These are phyloP conservation scores for Curvularia spicifera DNA, from an alignment of 2,329 filamentous ascomycete genomes.

Conservation along the genomic window DNA sequence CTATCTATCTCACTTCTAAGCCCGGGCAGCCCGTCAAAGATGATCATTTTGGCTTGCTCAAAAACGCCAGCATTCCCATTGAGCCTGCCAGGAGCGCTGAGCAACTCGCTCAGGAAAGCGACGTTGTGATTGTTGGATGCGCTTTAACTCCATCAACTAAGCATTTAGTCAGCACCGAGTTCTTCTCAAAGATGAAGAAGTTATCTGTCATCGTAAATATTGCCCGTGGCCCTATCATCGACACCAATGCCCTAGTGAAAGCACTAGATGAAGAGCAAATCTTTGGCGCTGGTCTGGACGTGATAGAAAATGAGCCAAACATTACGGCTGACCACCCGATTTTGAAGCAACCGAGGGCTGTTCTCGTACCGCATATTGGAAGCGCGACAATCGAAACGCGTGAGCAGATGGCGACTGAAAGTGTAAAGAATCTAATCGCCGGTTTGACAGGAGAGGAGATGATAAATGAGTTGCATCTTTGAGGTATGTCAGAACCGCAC, in stretches of 20 bases:
- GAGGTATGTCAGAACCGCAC: neutral
- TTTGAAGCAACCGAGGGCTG: slow-evolving; percentile 56
- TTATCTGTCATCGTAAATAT: slow-evolving; percentile 64
- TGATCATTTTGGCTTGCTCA: slow-evolving; percentile 33
- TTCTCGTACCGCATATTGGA: slow-evolving; percentile 65
- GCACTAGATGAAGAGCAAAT: slow-evolving; percentile 60
- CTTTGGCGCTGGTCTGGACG: slow-evolving; percentile 61
- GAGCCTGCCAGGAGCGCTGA: slow-evolving; percentile 27
- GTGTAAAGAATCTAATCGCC: slow-evolving; percentile 60
- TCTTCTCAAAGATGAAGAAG: slow-evolving; percentile 59
- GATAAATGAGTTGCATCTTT: slow-evolving; percentile 40
- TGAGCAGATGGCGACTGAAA: slow-evolving; percentile 63
- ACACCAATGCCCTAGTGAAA: slow-evolving; percentile 60
- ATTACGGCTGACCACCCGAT: slow-evolving; percentile 56
- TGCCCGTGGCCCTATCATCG: slow-evolving; percentile 62
- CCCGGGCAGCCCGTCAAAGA: slow-evolving; percentile 34
- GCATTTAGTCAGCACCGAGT: slow-evolving; percentile 35
- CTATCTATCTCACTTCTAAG: slow-evolving; percentile 36
- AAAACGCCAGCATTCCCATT: slow-evolving; percentile 26
- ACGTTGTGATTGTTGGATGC: slow-evolving; percentile 40
- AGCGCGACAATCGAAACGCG: slow-evolving; percentile 65
- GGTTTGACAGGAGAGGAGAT: slow-evolving; percentile 33
- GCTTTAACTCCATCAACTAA: slow-evolving; percentile 36
- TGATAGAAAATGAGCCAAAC: slow-evolving; percentile 62
- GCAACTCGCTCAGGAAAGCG: slow-evolving; percentile 39